Evolutionary conservation across 176 grass and related monocot species (phyloP).

Genomic region (Triticum dicoccoides): DNA sequence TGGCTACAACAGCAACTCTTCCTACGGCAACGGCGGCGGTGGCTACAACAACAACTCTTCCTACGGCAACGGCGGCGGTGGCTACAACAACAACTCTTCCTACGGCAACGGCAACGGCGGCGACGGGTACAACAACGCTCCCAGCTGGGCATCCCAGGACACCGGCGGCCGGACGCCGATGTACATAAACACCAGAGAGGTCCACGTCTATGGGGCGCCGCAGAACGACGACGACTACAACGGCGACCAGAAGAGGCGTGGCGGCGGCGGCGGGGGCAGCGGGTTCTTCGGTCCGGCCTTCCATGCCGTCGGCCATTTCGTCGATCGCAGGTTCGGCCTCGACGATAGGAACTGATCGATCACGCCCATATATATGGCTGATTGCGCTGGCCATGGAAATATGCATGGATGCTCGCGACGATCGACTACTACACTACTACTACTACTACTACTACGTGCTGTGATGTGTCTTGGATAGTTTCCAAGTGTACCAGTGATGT

Average conservation of each 20-base stretch:
- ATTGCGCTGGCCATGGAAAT: background rate
- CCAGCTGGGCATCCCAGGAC: conserved; percentile 14
- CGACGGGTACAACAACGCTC: background rate
- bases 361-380: background rate
- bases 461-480: background rate
- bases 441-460: background rate
- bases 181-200: conserved; percentile 33
- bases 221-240: background rate
- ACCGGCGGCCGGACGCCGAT: conserved; percentile 14
- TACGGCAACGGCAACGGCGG: background rate
- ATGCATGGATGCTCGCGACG: background rate
- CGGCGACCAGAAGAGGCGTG: background rate
- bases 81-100: background rate
- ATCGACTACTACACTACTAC: background rate
- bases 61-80: background rate
- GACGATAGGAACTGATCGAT: conserved; percentile 22
- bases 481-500: background rate
- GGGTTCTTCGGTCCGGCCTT: conserved; percentile 44
- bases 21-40: background rate
- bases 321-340: conserved; percentile 37
- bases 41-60: background rate
- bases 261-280: background rate
- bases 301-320: conserved; percentile 37
- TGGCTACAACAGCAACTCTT: background rate
- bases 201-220: conserved; percentile 23